Conservation (phyloP, 202 grass and related monocot species). For the Saccharum hybrid region DNA sequence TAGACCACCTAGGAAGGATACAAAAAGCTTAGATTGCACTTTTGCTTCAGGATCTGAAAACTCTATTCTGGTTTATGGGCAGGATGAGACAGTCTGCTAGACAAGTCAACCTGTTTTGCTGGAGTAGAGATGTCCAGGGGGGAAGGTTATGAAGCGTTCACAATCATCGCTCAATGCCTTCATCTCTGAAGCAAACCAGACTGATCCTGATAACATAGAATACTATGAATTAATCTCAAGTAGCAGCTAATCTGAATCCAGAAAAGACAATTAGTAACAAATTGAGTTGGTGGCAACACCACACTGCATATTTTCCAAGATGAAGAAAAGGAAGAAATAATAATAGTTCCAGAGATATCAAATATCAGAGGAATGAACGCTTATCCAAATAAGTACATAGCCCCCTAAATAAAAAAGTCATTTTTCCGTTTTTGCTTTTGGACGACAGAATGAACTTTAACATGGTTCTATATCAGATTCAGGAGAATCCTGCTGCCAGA, state of each 20-base stretch:
- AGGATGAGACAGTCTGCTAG: background rate
- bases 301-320: background rate
- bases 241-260: background rate
- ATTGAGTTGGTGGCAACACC: background rate
- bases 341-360: constrained; percentile 7
- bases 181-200: constrained; percentile 99
- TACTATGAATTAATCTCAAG: constrained; percentile 25
- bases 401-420: background rate
- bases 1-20: constrained; percentile 59
- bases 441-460: background rate
- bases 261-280: background rate
- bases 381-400: background rate
- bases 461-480: background rate
- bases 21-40: constrained; percentile 16
- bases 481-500: background rate
- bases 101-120: constrained; percentile 84
- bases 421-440: background rate
- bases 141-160: constrained; percentile 89
- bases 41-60: constrained; percentile 25
- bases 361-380: background rate
- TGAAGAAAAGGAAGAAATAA: background rate
- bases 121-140: constrained; percentile 96
- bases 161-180: constrained; percentile 98
- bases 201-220: constrained; percentile 72
- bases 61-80: background rate